These are phyloP conservation scores for Skeletonema tropicum DNA, from an alignment of 108 stramenopile genomes.

Conservation along the genomic window DNA sequence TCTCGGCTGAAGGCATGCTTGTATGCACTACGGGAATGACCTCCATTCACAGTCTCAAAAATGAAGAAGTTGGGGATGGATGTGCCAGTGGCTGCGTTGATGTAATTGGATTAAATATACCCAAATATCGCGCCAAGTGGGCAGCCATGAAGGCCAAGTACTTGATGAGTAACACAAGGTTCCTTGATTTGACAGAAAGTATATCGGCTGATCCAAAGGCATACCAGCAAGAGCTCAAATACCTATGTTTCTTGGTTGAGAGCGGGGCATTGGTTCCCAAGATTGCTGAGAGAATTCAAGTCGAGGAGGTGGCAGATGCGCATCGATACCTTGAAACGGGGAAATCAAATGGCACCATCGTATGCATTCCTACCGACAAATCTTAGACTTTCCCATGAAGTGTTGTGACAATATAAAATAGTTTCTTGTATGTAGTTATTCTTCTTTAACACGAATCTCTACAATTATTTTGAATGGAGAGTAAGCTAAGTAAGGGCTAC, in stretches of 20 bases:
- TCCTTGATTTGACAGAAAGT: slow-evolving; percentile 52
- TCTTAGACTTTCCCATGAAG: background rate
- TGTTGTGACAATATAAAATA: background rate
- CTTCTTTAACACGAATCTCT: background rate
- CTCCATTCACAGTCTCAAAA: slow-evolving; percentile 9
- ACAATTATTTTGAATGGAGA: background rate
- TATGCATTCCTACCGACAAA: slow-evolving; percentile 57
- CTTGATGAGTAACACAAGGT: slow-evolving; percentile 47
- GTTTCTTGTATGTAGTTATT: background rate
- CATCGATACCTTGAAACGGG: slow-evolving; percentile 56
- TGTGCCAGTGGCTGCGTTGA: slow-evolving; percentile 33
- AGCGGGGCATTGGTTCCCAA: slow-evolving; percentile 53
- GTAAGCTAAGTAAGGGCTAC: too few species aligned
- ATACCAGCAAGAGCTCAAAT: slow-evolving; percentile 51
- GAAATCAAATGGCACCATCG: slow-evolving; percentile 51
- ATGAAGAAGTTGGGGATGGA: slow-evolving; percentile 34
- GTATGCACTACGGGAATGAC: slow-evolving; percentile 50
- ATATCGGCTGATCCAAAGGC: slow-evolving; percentile 36
- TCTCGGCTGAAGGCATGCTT: slow-evolving; percentile 42
- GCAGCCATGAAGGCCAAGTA: slow-evolving; percentile 42
- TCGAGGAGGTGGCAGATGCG: slow-evolving; percentile 53
- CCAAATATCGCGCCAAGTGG: slow-evolving; percentile 34
- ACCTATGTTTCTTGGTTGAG: slow-evolving; percentile 54
- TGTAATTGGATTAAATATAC: slow-evolving; percentile 31
- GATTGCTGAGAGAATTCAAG: slow-evolving; percentile 53